Base-by-base conservation (phyloP, 2,329 filamentous ascomycete species). In the Fusarium nelsonii region DNA sequence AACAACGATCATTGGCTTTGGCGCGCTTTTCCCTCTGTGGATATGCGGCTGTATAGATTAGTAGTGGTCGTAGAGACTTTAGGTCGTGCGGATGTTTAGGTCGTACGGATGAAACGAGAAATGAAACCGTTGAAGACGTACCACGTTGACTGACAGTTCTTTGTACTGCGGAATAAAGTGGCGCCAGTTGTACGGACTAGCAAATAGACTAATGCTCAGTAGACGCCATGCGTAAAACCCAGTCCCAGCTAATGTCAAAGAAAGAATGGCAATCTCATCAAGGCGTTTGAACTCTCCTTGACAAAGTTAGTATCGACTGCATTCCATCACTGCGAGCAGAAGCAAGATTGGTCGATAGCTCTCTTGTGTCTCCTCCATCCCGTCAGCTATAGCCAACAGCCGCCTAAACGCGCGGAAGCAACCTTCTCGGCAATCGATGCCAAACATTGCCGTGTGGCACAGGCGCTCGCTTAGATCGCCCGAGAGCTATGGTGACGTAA, bases 391-490 rank as follows among this genome's bases (percentile, higher is more conserved):
- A 26, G 26, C 9, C 12, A 28, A 11, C 26, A 46, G 39, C 34
- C 44, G 51, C 52, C 8, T 48, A 51, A 51, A 43, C 44, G 53
- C 58, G 58, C 39, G 51, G 30, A 23, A 58, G 28, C 16, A 33
- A 8, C 45, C 44, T 55, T 37, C 30, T 43, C 20, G n/a, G 32
- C 11, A 48, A 23, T 48, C 34, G 12, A 28, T 26, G 18, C n/a
- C 11, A 43, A 5, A 26, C 15, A 30, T 11, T 30, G 30, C 8
- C 30, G 3, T 30, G 30, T 4, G 30, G 30, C 20, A 49, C 12
- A 50, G 33, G 75, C 45, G 76, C 73, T 46, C 69, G 71, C 63
- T 84, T 83, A 55, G 82, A 68, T 39, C 77, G 75, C 46, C 54
- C n/a, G 20, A 52, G 44, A 20, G 77, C 74, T 8, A 82, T 12